phyloP scores from a whole-genome alignment of 2,329 filamentous ascomycete species.

The Huntiella abstrusa region DNA sequence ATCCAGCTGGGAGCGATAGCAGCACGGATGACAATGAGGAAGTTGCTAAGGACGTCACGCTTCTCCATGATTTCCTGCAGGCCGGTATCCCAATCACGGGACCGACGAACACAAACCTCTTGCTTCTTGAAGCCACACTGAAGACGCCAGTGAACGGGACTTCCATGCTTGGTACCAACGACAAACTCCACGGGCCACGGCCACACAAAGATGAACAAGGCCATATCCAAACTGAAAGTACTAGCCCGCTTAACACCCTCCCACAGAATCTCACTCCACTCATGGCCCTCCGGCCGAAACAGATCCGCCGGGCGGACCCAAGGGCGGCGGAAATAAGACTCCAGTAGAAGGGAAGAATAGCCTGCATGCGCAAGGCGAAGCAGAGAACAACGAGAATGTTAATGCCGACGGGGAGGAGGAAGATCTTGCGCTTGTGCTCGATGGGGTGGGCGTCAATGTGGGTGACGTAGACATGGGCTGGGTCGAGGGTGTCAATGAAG shows the following conservation, averaged over 20 bases:
- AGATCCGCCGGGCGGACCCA: constrained; percentile 48
- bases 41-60: constrained; percentile 26
- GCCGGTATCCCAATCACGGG: constrained; percentile 49
- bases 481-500: constrained; percentile 47
- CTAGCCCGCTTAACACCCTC: constrained; percentile 40
- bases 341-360: constrained; percentile 55
- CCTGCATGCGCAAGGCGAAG: constrained; percentile 49
- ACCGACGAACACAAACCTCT: constrained; percentile 68
- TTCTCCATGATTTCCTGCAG: constrained; percentile 32
- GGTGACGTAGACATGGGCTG: constrained; percentile 59
- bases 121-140: constrained; percentile 55
- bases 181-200: constrained; percentile 60
- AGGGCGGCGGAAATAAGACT: constrained; percentile 43
- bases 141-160: constrained; percentile 55
- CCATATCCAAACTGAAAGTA: constrained; percentile 56
- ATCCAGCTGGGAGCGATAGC: constrained; percentile 52
- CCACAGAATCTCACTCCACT: constrained; percentile 35
- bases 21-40: constrained; percentile 42
- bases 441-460: constrained; percentile 58
- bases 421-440: constrained; percentile 65
- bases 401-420: constrained; percentile 57
- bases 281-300: constrained; percentile 37
- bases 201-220: constrained; percentile 47
- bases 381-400: constrained; percentile 49
- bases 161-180: constrained; percentile 35